Evolutionary conservation across 768 basidiomycete genomes (phyloP), one percentile per base, ranked within the genome.

Genomic region (Favolaschia claudopus): DNA sequence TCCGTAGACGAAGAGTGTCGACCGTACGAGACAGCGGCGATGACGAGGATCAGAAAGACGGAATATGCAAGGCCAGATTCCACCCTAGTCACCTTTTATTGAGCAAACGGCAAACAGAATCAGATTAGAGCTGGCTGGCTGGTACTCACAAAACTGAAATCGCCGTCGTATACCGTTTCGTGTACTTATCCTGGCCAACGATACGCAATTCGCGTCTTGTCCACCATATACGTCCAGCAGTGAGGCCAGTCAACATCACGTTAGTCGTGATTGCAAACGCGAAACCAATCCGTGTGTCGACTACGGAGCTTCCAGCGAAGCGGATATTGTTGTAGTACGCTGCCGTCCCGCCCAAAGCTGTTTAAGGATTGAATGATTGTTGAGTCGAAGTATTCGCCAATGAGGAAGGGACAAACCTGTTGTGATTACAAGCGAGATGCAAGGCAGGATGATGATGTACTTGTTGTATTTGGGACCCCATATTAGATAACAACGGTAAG

Each of bases 181-280:
- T n/a, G 17, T 29, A 51, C 27, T 39, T n/a, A 32, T 15, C 25
- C n/a, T 36, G 20, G 13, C 34, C 52, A 5, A 54, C 42, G 17
- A 45, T 45, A 4, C 17, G 42, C 52, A 54, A n/a, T 19, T 54
- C 14, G 17, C 52, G 42, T n/a, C 33, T 17, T 27, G 42, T 45
- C 52, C 52, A 54, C 52, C 52, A 54, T 24, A 54, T 37, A 34
- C 52, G 52, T 14, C 52, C 52, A 12, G 52, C 52, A 12, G 52
- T 54, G 22, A 44, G 52, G 43, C 52, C 52, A 13, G 52, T 54
- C 42, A 54, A 27, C 17, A n/a, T 28, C 25, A 54, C n/a, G 25
- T 54, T 54, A 12, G 52, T 54, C n/a, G 22, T 13, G 33, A 45
- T 46, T 15, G 53, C 42, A n/a, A 55, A 46, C 34, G 13, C 43